Conservation (phyloP, 2,329 filamentous ascomycete genomes). For the Ceratocystis colombiana region DNA sequence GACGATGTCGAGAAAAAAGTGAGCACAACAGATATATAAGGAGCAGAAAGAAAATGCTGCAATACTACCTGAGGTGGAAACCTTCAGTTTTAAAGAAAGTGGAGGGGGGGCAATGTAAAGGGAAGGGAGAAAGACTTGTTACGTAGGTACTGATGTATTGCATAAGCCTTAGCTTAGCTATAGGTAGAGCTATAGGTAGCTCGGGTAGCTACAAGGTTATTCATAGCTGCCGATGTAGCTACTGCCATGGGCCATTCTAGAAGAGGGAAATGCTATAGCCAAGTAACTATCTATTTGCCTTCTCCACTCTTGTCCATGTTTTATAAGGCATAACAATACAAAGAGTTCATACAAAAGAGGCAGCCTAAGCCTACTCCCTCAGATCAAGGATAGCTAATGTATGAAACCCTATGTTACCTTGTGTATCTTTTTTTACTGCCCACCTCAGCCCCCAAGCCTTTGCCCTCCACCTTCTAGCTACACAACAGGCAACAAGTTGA, state of each 20-base stretch:
- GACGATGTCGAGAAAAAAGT: conserved; percentile 1
- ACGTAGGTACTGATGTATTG: background rate
- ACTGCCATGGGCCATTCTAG: conserved; percentile 5
- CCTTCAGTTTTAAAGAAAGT: conserved; percentile 14
- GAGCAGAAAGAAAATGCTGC: background rate
- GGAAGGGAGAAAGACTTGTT: conserved; percentile 5
- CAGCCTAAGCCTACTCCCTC: background rate
- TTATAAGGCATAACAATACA: background rate
- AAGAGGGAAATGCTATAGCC: background rate
- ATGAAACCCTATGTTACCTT: background rate
- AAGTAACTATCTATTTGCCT: background rate
- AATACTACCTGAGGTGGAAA: conserved; percentile 14
- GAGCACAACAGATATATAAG: background rate
- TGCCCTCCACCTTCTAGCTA: background rate
- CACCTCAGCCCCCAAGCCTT: background rate
- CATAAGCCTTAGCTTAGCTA: conserved; percentile 13
- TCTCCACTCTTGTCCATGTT: background rate
- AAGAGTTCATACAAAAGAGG: background rate
- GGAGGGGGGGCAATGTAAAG: conserved; percentile 3
- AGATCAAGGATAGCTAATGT: background rate
- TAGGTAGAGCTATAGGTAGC: background rate
- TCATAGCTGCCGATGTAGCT: background rate
- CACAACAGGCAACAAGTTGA: too few species aligned
- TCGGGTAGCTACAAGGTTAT: background rate
- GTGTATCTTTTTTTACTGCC: background rate